Base-by-base conservation (phyloP, 345 rosid species). In the Draba incana region DNA sequence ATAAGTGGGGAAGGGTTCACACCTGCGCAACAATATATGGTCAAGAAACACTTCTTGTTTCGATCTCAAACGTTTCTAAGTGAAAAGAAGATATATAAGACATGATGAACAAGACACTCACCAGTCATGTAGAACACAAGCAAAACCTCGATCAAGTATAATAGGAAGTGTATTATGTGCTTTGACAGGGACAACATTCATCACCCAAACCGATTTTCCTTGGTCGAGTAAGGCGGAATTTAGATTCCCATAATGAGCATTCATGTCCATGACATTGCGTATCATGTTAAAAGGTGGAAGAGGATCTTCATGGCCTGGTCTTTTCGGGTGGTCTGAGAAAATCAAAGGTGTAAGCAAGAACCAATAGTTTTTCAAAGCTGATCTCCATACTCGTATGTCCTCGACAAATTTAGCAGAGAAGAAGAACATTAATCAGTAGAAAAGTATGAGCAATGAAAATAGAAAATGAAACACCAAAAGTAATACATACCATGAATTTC, bases 281-380 rank as follows among this genome's bases (percentile, higher is more conserved):
- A 94, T 75, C 98, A 94, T 92, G 83, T 91, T 87, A 75, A 81
- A 94, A 53, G 99, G 99, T 12, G 98, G 97, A 61, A 86, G 80
- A 15, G 98, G 99, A 72, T 89, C 99, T 77, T 94, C 98, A 83
- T 94, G 98, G 2, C 97, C 99, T 0, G 97, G 99, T 78, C 99
- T 89, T 79, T 94, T 94, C 9, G 98, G 99, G 76, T 94, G 99
- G 83, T 94, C 99, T 16, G 99, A 94, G 81, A 94, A 94, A 53
- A 94, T 94, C 71, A 94, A 67, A 6, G 99, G 99, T 16, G 98
- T 89, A 50, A 94, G 90, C 79, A 91, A 83, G 42, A 98, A 94
- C 98, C 99, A 94, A 79, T 85, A 86, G 66, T 87, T 89, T 82
- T 79, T 89, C 47, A 91, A 78, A 62, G 99, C 84, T 60, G 85